Base-by-base conservation (phyloP, 2,329 filamentous ascomycete species). In the Aspergillus uvarum region DNA sequence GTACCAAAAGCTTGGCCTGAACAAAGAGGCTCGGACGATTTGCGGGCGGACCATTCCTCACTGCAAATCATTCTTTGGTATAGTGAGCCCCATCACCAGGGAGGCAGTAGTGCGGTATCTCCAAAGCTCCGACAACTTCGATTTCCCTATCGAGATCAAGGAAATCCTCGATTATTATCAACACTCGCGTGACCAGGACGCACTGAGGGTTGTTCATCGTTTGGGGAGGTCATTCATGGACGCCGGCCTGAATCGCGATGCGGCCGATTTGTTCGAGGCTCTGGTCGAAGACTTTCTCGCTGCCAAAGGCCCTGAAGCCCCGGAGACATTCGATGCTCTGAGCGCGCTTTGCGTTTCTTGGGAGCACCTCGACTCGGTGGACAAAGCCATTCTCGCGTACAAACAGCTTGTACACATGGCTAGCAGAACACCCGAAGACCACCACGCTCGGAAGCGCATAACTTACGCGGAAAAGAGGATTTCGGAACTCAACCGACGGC, bases 341-440 rank as follows among this genome's bases (percentile, higher is more conserved):
- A 73, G 69, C 48, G 68, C 69, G 7, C 63, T 73, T 5, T 72
- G 70, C 51, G 67, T 72, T 4, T 68, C 68, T 7, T 59, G 64
- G 12, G 70, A 73, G 19, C 67, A 72, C 22, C 67, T 72, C 11
- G 70, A 70, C 19, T 66, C 63, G 8, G 49, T 71, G 8, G 70
- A 73, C 26, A 67, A 71, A 51, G 70, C 70, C 2, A 70, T 72
- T 11, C 65, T 70, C 6, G 65, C 70, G 8, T 73, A 73, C 49
- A 64, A 67, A 11, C 68, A 71, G 35, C 64, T 73, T 10, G 60
- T 72, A 8, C 59, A 68, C 22, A 70, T 71, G 62, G 70, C 69
- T 5, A 57, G 59, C 4, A 59, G 64, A 47, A 67, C 68, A 0
- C 68, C 67, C 7, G 63, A 65, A 19, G 62, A 65, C 8, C 70